Conservation (phyloP, 306 rosid genomes). For the Malus domestica region DNA sequence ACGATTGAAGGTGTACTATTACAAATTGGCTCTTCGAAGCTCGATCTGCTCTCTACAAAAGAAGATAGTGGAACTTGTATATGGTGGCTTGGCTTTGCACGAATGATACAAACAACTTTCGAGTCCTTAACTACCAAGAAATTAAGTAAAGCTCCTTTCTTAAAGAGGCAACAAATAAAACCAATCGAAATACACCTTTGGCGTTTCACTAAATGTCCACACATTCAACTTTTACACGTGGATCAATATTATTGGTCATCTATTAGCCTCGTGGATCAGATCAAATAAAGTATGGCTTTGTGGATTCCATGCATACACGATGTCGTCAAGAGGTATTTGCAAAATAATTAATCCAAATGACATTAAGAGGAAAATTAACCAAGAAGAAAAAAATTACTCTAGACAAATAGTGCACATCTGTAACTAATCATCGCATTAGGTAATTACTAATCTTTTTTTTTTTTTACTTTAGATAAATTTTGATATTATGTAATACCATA, state of each 20-base stretch:
- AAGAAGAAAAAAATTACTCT: not conserved
- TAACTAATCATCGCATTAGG: not conserved
- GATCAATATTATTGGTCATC: constrained; percentile 6
- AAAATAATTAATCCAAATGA: not conserved
- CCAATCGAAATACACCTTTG: not conserved
- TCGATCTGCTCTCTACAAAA: constrained; percentile 19
- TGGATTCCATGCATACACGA: constrained; percentile 17
- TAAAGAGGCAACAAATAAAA: not conserved
- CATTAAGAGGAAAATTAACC: not conserved
- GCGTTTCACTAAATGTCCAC: not conserved
- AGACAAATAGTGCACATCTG: not conserved
- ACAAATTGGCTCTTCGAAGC: constrained; percentile 7
- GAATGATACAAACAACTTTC: constrained; percentile 22
- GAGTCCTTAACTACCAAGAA: constrained; percentile 58
- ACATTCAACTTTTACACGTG: constrained; percentile 3
- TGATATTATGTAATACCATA: not conserved
- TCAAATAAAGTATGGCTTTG: constrained; percentile 22
- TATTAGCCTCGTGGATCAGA: constrained; percentile 20
- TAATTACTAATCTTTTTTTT: too few relatives aligned
- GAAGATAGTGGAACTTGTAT: constrained; percentile 27
- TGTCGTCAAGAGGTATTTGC: not conserved
- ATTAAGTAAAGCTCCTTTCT: constrained; percentile 14
- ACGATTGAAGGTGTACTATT: constrained; percentile 11
- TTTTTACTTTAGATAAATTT: not conserved
- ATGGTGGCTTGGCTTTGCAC: constrained; percentile 16